These are phyloP conservation scores for Suillus subluteus DNA, from an alignment of 768 basidiomycete species.

Conservation along the genomic window DNA sequence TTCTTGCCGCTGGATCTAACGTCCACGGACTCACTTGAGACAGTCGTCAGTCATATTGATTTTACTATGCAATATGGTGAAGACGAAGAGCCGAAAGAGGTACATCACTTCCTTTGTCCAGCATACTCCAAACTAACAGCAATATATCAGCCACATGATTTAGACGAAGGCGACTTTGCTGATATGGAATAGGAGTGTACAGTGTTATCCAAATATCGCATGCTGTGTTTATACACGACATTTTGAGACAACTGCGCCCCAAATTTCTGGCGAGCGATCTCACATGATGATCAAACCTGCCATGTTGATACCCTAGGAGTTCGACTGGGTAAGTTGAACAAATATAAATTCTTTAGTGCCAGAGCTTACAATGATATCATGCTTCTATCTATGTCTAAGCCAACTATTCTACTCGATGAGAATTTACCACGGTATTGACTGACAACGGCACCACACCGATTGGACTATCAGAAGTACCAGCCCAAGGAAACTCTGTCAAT, in stretches of 20 bases:
- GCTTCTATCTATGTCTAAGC: neutral
- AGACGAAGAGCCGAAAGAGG: slow-evolving; percentile 97
- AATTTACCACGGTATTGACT: neutral
- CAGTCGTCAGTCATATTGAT: slow-evolving; percentile 93
- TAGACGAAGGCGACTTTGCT: slow-evolving; percentile 92
- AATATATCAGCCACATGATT: slow-evolving; percentile 73
- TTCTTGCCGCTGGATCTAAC: slow-evolving; percentile 95
- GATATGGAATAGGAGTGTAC: slow-evolving; percentile 56
- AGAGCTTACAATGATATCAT: neutral
- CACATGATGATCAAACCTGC: neutral
- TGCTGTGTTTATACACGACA: slow-evolving; percentile 1
- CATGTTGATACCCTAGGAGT: neutral
- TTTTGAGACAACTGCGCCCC: neutral
- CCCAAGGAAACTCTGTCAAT: neutral
- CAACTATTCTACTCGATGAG: neutral
- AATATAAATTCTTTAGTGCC: neutral
- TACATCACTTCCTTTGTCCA: slow-evolving; percentile 33
- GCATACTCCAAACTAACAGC: slow-evolving; percentile 16
- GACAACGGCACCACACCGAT: neutral
- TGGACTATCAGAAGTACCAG: neutral
- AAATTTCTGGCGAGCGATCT: neutral
- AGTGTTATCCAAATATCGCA: too few relatives aligned
- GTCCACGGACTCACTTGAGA: slow-evolving; percentile 85
- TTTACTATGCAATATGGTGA: slow-evolving; percentile 99
- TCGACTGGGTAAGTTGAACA: neutral